phyloP scores from a whole-genome alignment of 225 moss, liverwort and hornwort genomes.

The Asterella californica region DNA sequence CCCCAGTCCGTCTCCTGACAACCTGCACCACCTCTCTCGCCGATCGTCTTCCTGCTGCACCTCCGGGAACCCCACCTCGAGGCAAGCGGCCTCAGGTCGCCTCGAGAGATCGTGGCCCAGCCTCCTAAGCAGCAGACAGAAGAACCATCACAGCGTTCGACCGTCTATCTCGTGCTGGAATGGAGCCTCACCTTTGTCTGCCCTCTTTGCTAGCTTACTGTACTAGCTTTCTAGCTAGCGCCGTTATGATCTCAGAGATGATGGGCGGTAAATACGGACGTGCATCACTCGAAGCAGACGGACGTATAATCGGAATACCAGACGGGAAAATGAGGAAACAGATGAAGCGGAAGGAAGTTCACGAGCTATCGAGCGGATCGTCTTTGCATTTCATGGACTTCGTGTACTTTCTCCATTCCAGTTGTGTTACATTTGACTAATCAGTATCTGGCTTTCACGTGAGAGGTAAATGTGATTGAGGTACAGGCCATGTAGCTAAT shows the following conservation, averaged over 20 bases:
- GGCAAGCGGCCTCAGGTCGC: background rate
- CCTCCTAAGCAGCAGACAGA: background rate
- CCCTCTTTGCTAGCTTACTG: background rate
- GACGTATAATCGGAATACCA: too few species aligned
- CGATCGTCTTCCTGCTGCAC: background rate
- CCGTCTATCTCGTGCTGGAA: conserved; percentile 1
- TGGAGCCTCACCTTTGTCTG: background rate
- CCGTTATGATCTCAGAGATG: too few species aligned
- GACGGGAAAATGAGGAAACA: too few species aligned
- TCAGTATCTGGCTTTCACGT: too few species aligned
- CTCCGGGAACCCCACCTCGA: background rate
- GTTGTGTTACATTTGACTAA: too few species aligned
- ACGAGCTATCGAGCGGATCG: background rate
- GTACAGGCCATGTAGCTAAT: too few species aligned
- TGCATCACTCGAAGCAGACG: too few species aligned
- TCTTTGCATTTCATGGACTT: too few species aligned
- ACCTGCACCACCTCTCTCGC: background rate
- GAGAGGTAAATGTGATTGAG: too few species aligned
- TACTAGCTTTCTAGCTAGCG: too few species aligned
- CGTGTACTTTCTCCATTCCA: too few species aligned
- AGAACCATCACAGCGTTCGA: background rate
- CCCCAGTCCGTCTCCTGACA: background rate
- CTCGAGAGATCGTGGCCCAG: background rate
- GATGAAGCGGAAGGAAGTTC: background rate
- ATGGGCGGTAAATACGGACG: too few species aligned